phyloP scores from a whole-genome alignment of 208 protist genomes.

The Naegleria fowleri region DNA sequence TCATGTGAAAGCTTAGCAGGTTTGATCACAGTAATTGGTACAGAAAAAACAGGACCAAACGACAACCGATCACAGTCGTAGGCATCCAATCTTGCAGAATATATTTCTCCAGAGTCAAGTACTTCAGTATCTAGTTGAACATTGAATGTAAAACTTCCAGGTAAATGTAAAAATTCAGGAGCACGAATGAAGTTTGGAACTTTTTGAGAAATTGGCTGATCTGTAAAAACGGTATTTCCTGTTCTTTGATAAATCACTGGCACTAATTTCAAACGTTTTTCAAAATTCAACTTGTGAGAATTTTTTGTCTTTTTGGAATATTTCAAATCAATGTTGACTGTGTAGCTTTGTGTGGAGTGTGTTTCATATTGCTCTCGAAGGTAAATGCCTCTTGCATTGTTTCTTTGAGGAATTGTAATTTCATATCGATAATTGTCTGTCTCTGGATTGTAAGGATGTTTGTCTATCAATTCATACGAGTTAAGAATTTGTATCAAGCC shows the following conservation, averaged over 20 bases:
- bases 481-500: background rate
- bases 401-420: background rate
- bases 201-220: background rate
- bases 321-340: background rate
- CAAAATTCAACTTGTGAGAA: background rate
- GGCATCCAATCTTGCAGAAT: background rate
- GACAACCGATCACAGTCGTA: background rate
- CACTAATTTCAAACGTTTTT: background rate
- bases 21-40: conserved; percentile 15
- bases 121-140: background rate
- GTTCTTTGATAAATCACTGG: background rate
- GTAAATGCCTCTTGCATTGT: conserved; percentile 9
- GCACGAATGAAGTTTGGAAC: background rate
- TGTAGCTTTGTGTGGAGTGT: background rate
- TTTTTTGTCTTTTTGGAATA: background rate
- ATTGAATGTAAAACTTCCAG: background rate
- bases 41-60: background rate
- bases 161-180: background rate
- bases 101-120: background rate
- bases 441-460: background rate
- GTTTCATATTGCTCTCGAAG: background rate
- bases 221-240: background rate
- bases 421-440: background rate
- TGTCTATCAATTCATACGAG: background rate
- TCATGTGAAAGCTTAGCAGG: background rate